Conservation (phyloP, 768 basidiomycete genomes). For the Russula foetens region DNA sequence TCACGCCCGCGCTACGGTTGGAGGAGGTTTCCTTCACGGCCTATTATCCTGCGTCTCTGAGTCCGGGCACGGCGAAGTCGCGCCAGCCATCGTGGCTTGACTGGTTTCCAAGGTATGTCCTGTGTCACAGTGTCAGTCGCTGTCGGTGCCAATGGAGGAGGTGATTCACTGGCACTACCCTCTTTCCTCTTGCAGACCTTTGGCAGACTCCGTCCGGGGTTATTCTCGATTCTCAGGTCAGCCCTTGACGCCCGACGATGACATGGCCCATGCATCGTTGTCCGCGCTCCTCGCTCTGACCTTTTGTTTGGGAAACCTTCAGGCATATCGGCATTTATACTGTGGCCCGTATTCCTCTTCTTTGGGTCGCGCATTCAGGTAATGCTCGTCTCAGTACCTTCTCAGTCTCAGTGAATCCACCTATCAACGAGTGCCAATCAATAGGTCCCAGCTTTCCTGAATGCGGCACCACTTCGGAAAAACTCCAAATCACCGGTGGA, state of each 20-base stretch:
- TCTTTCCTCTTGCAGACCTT: neutral
- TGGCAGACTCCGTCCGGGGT: conserved; percentile 4
- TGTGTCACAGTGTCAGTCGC: no score
- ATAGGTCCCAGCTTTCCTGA: conserved; percentile 13
- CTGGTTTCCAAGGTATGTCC: conserved; percentile 14
- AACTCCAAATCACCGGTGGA: neutral
- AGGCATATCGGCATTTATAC: conserved; percentile 5
- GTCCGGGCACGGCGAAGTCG: neutral
- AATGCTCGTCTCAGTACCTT: neutral
- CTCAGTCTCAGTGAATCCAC: no score
- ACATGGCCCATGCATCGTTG: neutral
- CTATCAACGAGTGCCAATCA: no score
- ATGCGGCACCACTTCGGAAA: conserved; percentile 9
- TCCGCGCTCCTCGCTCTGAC: neutral
- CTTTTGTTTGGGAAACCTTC: no score
- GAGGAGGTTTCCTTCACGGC: conserved; percentile 15
- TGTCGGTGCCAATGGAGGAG: neutral
- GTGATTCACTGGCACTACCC: no score
- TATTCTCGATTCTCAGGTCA: conserved; percentile 15
- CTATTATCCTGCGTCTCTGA: conserved; percentile 7
- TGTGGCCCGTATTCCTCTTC: conserved; percentile 10
- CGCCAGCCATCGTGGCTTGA: neutral
- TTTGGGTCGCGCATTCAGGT: conserved; percentile 15
- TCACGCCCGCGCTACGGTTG: conserved; percentile 1
- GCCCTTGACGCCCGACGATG: neutral